Conservation (phyloP, 2,329 filamentous ascomycete species). For the Tolypocladium album region DNA sequence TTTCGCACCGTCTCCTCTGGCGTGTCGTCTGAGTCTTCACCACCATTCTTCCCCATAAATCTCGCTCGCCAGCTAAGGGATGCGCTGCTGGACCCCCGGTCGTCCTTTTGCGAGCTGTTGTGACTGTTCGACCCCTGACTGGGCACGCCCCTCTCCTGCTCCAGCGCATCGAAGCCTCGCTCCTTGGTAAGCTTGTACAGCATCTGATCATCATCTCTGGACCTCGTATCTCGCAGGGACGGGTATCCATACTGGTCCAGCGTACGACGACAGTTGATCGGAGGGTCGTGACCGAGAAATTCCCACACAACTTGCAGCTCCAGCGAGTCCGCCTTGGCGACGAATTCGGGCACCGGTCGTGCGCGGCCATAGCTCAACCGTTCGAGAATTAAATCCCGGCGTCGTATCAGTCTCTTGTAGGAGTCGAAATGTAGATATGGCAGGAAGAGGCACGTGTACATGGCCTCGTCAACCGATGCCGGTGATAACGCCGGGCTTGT, state of each 20-base stretch:
- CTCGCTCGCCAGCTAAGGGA: slow-evolving; percentile 15
- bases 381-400: slow-evolving; percentile 42
- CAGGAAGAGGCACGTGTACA: slow-evolving; percentile 39
- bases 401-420: slow-evolving; percentile 44
- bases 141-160: slow-evolving; percentile 13
- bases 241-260: slow-evolving; percentile 56
- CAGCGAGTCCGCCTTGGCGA: slow-evolving; percentile 43
- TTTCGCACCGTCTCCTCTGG: slow-evolving; percentile 31
- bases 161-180: slow-evolving; percentile 13
- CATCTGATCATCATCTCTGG: slow-evolving; percentile 56
- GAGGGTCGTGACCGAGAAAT: slow-evolving; percentile 48
- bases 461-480: slow-evolving; percentile 13
- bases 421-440: slow-evolving; percentile 57
- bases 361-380: slow-evolving; percentile 43
- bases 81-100: slow-evolving; percentile 10
- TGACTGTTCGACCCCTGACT: slow-evolving; percentile 18
- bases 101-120: slow-evolving; percentile 14
- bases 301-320: slow-evolving; percentile 54
- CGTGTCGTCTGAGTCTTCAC: slow-evolving; percentile 8
- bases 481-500: slow-evolving; percentile 18
- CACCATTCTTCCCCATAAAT: slow-evolving; percentile 6
- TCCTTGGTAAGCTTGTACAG: slow-evolving; percentile 54
- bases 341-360: slow-evolving; percentile 41
- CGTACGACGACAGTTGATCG: slow-evolving; percentile 50
- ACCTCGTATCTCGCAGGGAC: slow-evolving; percentile 46